A percentile compares a stretch with the other conserved stretches of the same genome.
These are phyloP conservation scores for Leptosphaerulina australis DNA, from an alignment of 2,329 filamentous ascomycete genomes.

Conservation along the genomic window DNA sequence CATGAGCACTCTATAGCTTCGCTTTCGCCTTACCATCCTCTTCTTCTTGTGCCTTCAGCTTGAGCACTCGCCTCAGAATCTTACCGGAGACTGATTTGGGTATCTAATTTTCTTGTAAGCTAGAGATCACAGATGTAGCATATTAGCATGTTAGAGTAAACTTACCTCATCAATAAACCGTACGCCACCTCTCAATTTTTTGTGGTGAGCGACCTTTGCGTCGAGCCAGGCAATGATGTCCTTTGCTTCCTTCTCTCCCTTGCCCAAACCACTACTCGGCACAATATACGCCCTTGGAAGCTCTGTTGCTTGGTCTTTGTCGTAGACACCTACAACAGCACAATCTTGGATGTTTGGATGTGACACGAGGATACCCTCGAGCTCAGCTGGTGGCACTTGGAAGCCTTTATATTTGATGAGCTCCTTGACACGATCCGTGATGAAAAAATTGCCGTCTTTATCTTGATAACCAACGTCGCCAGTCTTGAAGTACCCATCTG, in stretches of 20 bases:
- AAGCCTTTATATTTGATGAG: constrained; percentile 55
- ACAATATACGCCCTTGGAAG: constrained; percentile 49
- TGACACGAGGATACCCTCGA: constrained; percentile 53
- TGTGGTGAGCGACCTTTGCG: constrained; percentile 54
- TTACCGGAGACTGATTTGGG: constrained; percentile 57
- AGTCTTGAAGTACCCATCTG: constrained; percentile 87
- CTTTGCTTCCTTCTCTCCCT: constrained; percentile 38
- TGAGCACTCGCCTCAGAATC: constrained; percentile 55
- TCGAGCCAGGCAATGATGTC: constrained; percentile 54
- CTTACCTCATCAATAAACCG: constrained; percentile 50
- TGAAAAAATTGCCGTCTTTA: constrained; percentile 79
- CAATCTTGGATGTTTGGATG: constrained; percentile 53
- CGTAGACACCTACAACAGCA: constrained; percentile 54
- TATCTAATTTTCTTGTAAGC: too few species aligned
- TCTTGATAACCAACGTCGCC: constrained; percentile 86
- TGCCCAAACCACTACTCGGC: constrained; percentile 38
- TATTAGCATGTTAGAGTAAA: background rate
- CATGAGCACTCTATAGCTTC: constrained; percentile 51
- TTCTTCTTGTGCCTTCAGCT: constrained; percentile 52
- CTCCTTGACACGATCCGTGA: constrained; percentile 73
- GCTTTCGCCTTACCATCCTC: constrained; percentile 47
- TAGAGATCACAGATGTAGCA: too few species aligned
- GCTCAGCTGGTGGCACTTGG: constrained; percentile 56
- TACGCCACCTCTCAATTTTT: constrained; percentile 55
- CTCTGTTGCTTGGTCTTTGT: constrained; percentile 55